Base-by-base conservation (phyloP, 192 early-diverging fungal species). In the Coemansia nantahalensis region DNA sequence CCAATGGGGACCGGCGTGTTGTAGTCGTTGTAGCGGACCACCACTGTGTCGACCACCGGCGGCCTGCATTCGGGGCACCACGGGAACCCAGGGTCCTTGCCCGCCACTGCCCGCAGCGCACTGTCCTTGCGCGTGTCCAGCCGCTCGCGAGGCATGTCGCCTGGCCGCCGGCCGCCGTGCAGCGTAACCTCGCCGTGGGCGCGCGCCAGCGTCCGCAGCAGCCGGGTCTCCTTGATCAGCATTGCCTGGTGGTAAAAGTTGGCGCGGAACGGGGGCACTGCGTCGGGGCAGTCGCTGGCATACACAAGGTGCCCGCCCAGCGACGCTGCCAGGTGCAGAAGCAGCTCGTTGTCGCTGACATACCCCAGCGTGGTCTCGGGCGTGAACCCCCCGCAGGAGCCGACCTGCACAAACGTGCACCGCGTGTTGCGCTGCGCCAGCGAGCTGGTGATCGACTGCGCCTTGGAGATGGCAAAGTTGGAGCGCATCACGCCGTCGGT, bases 401-500 rank as follows among this genome's bases (percentile, higher is more conserved):
- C 90, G n/a, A 92, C 73, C 47, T 89, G 90, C 8, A 92, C 62
- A 23, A 92, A 74, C 17, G 79, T 81, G 45, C 84, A 89, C 19
- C 67, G 76, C 7, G 87, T 80, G 47, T 84, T 78, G 21, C 83
- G 78, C 17, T 80, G 80, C 31, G 47, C 44, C 39, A 79, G 54
- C 17, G 71, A 65, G 51, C 78, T 75, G 14, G 64, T 71, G 7
- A 71, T 36, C 8, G 49, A 21, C 44, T 82, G 80, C 5, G 84
- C 65, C 46, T 82, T 80, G 34, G 81, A 77, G 6, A 88, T 61
- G 0, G 82, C 59, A 17, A 84, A 73, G 57, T 85, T 88, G 9
- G 87, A 89, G 45, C 86, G 84, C 28, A 87, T 78, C 18, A 89
- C 84, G 44, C 87, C 88, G 51, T 91, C 89, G 0, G 86, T 87